Percentiles rank a stretch among this genome's conserved stretches.
These are phyloP conservation scores for Sporothrix variecibatus DNA, from an alignment of 2,329 filamentous ascomycete species.

Conservation along the genomic window DNA sequence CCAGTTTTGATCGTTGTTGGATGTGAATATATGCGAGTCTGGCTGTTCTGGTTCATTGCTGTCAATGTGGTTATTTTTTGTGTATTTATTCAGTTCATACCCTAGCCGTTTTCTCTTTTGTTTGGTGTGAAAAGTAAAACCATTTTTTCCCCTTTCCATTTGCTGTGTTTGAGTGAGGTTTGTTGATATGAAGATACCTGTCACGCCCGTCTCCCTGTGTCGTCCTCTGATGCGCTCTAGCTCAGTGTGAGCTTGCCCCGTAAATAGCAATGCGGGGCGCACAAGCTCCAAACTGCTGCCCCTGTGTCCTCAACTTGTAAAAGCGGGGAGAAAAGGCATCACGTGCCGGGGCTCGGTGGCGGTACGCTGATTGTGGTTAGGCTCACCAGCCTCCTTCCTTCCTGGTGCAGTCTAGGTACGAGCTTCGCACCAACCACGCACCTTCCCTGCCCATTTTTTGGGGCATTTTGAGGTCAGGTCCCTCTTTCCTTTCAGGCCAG, in stretches of 20 bases:
- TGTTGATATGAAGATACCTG: background rate
- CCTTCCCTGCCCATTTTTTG: slow-evolving; percentile 9
- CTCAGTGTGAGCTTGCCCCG: background rate
- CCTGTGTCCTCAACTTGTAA: background rate
- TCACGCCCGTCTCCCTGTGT: too few relatives aligned
- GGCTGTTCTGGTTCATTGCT: background rate
- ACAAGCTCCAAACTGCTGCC: background rate
- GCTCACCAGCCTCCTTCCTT: slow-evolving; percentile 19
- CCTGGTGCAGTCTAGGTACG: background rate
- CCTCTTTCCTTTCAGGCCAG: background rate
- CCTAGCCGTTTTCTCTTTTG: background rate
- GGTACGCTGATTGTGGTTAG: slow-evolving; percentile 19
- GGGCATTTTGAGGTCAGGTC: background rate
- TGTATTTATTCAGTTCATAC: background rate
- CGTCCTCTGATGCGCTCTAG: background rate
- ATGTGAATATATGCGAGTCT: too few relatives aligned
- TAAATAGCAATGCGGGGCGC: background rate
- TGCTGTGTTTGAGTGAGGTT: background rate
- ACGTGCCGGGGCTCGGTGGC: slow-evolving; percentile 16
- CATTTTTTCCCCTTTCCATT: background rate
- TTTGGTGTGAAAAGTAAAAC: background rate
- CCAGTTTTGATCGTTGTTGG: background rate
- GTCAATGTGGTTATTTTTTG: background rate
- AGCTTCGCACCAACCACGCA: slow-evolving; percentile 22
- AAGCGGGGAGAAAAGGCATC: background rate